Base-by-base conservation (phyloP, 345 rosid species). In the Physaria fendleri region DNA sequence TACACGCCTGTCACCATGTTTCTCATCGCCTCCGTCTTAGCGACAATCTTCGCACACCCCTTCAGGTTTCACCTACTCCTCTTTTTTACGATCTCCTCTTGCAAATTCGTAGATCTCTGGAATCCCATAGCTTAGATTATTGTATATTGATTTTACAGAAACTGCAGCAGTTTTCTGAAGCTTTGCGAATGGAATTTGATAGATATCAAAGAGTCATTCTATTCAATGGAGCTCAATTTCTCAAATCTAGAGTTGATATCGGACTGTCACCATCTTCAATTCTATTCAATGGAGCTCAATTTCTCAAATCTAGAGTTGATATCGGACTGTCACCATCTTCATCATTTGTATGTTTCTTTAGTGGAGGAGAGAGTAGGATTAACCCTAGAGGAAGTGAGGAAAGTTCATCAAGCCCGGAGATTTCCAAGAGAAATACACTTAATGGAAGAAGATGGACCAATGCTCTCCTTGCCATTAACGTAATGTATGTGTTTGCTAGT, bases 381-480 rank as follows among this genome's bases (percentile, higher is more conserved):
- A 61, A 20, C 27, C 53, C 39, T 72, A 69, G 70, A 41, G 60
- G 68, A 39, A 56, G 68, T 21, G 76, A 64, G 49, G 81, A 77
- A 28, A 50, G 40, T 22, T 63, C 78, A 40, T 21, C 66, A 8
- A 42, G 32, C 23, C 71, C 35, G 8, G 76, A 56, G 46, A 52
- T 57, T 23, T 72, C 95, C 17, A 61, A 73, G 62, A 81, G 73
- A 61, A 80, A 72, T 29, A 51, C 78, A 35, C 55, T 43, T 14
- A 43, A 47, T 32, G 71, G 80, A 74, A 71, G 88, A 66, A 62
- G 56, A 34, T 86, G 81, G 90, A 92, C 98, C 20, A 85, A 77
- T 66, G 59, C 78, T 50, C 81, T 92, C 66, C 80, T 92, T 22
- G 90, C 82, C 30, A 49, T 79, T 47, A 88, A 88, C 75, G 69